phyloP scores from a whole-genome alignment of 2,329 filamentous ascomycete species.

The Uncinocarpus reesii region DNA sequence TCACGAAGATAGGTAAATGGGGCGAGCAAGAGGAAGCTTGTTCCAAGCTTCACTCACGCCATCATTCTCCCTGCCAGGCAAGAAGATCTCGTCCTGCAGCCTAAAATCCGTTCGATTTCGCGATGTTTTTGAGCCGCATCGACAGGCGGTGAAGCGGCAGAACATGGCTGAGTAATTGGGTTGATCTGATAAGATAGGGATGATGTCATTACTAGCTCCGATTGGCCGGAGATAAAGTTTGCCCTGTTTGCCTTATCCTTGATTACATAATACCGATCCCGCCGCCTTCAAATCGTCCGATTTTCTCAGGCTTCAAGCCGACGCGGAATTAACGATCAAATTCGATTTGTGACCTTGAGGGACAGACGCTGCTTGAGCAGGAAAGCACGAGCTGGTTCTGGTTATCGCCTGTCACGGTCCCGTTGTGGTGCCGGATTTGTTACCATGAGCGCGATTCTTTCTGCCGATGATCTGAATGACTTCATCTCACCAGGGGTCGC shows the following conservation, averaged over 20 bases:
- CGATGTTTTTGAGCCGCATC: neutral
- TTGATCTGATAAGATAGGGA: neutral
- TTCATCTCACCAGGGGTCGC: slow-evolving; percentile 97
- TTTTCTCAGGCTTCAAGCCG: too few species aligned
- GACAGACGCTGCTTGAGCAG: too few species aligned
- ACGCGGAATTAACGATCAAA: too few species aligned
- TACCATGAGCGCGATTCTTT: slow-evolving; percentile 92
- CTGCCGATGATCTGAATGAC: slow-evolving; percentile 92
- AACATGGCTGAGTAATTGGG: neutral
- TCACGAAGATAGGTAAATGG: neutral
- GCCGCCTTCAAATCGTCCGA: neutral
- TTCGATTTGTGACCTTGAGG: too few species aligned
- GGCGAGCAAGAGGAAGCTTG: too few species aligned
- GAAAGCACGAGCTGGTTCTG: too few species aligned
- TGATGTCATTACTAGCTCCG: neutral
- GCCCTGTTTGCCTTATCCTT: neutral
- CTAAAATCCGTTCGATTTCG: too few species aligned
- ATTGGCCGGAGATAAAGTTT: slow-evolving; percentile 6
- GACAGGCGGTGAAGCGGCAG: neutral
- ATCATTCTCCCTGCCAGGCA: too few species aligned
- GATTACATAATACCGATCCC: slow-evolving; percentile 4
- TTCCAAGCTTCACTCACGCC: too few species aligned
- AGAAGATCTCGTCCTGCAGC: too few species aligned
- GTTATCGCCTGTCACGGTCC: too few species aligned
- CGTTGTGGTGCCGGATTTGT: neutral